phyloP scores from a whole-genome alignment of 306 rosid genomes.

The Heteromeles arbutifolia region DNA sequence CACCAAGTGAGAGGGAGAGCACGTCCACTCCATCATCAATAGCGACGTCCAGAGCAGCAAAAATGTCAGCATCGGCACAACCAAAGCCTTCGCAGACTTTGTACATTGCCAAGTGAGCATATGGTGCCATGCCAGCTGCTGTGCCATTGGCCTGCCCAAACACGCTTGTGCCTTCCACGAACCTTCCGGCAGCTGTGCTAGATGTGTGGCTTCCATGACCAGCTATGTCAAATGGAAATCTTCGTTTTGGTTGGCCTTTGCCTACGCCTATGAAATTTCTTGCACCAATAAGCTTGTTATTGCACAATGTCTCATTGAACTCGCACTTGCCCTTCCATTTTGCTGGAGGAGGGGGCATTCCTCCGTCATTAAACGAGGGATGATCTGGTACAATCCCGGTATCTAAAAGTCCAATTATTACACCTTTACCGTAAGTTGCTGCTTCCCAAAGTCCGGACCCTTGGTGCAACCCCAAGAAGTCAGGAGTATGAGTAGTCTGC shows the following conservation, averaged over 20 bases:
- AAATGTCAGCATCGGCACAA: conserved; percentile 22
- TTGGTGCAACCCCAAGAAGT: conserved; percentile 49
- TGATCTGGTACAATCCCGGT: conserved; percentile 45
- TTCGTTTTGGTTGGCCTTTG: neutral
- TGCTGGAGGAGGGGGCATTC: conserved; percentile 57
- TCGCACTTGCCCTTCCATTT: conserved; percentile 74
- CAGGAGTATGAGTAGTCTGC: conserved; percentile 57
- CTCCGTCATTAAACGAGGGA: conserved; percentile 57
- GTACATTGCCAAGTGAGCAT: conserved; percentile 59
- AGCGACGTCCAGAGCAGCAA: conserved; percentile 29
- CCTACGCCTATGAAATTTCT: conserved; percentile 22
- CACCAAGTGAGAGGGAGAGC: conserved; percentile 50
- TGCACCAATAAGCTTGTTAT: conserved; percentile 69
- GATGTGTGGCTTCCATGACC: conserved; percentile 80
- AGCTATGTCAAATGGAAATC: conserved; percentile 35
- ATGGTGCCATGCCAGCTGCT: conserved; percentile 64
- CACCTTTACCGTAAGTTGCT: conserved; percentile 54
- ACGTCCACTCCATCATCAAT: conserved; percentile 52
- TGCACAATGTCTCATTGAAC: conserved; percentile 38
- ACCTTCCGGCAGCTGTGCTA: conserved; percentile 53
- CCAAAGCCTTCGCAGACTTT: conserved; percentile 11
- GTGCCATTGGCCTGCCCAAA: conserved; percentile 64
- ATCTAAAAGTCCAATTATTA: conserved; percentile 61
- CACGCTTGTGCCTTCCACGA: conserved; percentile 34
- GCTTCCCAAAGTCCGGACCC: conserved; percentile 45